phyloP scores from a whole-genome alignment of 108 stramenopile species.

The Chaetoceros muelleri region DNA sequence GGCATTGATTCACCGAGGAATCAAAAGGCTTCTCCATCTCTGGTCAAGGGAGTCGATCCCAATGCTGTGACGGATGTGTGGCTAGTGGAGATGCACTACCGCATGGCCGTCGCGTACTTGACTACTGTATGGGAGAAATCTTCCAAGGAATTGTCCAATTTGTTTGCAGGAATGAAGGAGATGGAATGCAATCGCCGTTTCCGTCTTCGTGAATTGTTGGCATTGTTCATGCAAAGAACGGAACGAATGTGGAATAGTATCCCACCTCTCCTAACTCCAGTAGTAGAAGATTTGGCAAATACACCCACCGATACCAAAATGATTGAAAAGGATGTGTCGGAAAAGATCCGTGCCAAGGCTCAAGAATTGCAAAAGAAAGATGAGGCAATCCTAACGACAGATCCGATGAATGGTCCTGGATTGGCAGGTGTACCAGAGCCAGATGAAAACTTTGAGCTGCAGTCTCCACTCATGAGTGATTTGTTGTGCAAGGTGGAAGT shows the following conservation, averaged over 20 bases:
- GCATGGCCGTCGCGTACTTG: slow-evolving; percentile 60
- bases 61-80: slow-evolving; percentile 26
- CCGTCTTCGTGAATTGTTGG: slow-evolving; percentile 49
- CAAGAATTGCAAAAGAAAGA: slow-evolving; percentile 30
- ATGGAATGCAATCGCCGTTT: slow-evolving; percentile 53
- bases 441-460: slow-evolving; percentile 38
- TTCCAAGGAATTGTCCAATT: slow-evolving; percentile 40
- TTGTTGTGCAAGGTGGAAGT: slow-evolving; percentile 62
- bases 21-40: not conserved
- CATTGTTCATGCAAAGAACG: slow-evolving; percentile 50
- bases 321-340: slow-evolving; percentile 49
- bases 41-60: not conserved
- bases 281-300: slow-evolving; percentile 49
- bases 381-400: slow-evolving; percentile 18
- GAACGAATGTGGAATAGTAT: slow-evolving; percentile 53
- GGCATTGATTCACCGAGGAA: not conserved
- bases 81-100: slow-evolving; percentile 71
- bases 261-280: slow-evolving; percentile 34
- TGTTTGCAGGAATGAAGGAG: slow-evolving; percentile 51
- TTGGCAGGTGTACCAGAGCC: slow-evolving; percentile 20
- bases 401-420: slow-evolving; percentile 16
- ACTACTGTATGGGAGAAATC: slow-evolving; percentile 66
- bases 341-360: slow-evolving; percentile 42
- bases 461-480: slow-evolving; percentile 57
- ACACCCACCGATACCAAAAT: slow-evolving; percentile 43